These are phyloP conservation scores for Xylaria arbuscula DNA, from an alignment of 2,329 filamentous ascomycete species.

Conservation along the genomic window DNA sequence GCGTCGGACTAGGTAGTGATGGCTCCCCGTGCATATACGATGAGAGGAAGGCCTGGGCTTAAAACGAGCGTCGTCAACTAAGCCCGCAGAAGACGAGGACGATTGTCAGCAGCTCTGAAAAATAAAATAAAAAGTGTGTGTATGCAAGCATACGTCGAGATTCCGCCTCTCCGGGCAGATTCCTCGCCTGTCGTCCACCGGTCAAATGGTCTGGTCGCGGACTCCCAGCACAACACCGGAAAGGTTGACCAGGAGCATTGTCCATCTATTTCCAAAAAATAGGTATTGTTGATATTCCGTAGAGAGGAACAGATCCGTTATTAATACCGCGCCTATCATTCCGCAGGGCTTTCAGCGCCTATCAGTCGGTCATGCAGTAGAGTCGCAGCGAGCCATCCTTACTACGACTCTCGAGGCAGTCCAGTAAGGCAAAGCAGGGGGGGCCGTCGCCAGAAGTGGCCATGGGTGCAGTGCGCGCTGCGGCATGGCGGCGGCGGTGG, in stretches of 20 bases:
- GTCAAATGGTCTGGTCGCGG: slow-evolving; percentile 1
- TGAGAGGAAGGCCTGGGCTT: background rate
- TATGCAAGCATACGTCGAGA: background rate
- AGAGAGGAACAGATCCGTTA: slow-evolving; percentile 30
- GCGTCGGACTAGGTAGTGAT: slow-evolving; percentile 6
- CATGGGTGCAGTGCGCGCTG: slow-evolving; percentile 8
- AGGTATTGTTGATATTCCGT: slow-evolving; percentile 6
- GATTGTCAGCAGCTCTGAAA: background rate
- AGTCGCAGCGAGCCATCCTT: slow-evolving; percentile 28
- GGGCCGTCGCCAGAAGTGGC: slow-evolving; percentile 13
- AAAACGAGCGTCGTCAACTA: slow-evolving; percentile 1
- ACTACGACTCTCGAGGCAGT: slow-evolving; percentile 31
- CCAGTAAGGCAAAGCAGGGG: slow-evolving; percentile 34
- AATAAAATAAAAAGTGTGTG: slow-evolving; percentile 1
- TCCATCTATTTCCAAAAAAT: slow-evolving; percentile 7
- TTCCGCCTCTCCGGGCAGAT: background rate
- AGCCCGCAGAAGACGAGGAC: background rate
- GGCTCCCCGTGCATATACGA: slow-evolving; percentile 1
- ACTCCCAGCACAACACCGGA: background rate
- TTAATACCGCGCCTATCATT: slow-evolving; percentile 31
- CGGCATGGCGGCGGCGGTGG: slow-evolving; percentile 14
- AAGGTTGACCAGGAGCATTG: slow-evolving; percentile 5
- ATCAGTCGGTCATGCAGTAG: slow-evolving; percentile 30
- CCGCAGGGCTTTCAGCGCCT: slow-evolving; percentile 28
- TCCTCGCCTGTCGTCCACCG: slow-evolving; percentile 15